phyloP scores from a whole-genome alignment of 2,329 filamentous ascomycete genomes.

The Hypoxylon sp. region DNA sequence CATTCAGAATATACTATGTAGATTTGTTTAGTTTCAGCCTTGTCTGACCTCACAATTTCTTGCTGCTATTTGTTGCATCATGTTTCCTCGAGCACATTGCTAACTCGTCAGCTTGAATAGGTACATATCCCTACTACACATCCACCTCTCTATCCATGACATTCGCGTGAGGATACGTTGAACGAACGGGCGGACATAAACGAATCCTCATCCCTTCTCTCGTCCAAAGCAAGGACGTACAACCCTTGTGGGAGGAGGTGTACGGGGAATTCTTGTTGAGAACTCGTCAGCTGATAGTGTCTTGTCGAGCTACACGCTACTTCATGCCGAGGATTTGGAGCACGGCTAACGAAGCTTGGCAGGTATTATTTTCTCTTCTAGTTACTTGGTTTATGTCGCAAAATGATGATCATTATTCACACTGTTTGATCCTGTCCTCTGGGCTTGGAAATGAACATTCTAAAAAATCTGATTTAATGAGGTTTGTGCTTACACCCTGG shows the following conservation, averaged over 20 bases:
- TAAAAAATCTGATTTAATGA: constrained; percentile 56
- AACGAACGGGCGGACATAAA: constrained; percentile 79
- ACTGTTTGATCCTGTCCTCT: constrained; percentile 54
- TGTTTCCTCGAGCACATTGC: constrained; percentile 45
- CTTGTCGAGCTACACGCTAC: constrained; percentile 25
- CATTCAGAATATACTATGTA: constrained; percentile 74
- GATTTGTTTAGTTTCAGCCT: constrained; percentile 76
- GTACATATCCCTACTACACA: constrained; percentile 53
- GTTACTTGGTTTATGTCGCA: constrained; percentile 23
- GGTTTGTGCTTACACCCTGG: constrained; percentile 43
- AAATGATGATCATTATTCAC: constrained; percentile 56
- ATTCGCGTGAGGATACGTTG: constrained; percentile 70
- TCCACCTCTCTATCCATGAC: constrained; percentile 38
- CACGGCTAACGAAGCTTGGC: constrained; percentile 43
- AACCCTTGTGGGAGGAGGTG: constrained; percentile 67
- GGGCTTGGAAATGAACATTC: constrained; percentile 53
- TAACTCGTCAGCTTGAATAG: constrained; percentile 57
- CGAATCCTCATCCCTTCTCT: constrained; percentile 63
- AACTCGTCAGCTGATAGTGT: constrained; percentile 73
- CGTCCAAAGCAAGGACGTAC: constrained; percentile 69
- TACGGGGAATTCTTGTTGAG: constrained; percentile 70
- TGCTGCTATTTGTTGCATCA: constrained; percentile 41
- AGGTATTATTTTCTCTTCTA: constrained; percentile 43
- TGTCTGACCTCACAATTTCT: constrained; percentile 65
- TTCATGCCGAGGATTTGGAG: constrained; percentile 44